Evolutionary conservation across 768 basidiomycete species (phyloP).

Genomic region (Suillus weaverae): DNA sequence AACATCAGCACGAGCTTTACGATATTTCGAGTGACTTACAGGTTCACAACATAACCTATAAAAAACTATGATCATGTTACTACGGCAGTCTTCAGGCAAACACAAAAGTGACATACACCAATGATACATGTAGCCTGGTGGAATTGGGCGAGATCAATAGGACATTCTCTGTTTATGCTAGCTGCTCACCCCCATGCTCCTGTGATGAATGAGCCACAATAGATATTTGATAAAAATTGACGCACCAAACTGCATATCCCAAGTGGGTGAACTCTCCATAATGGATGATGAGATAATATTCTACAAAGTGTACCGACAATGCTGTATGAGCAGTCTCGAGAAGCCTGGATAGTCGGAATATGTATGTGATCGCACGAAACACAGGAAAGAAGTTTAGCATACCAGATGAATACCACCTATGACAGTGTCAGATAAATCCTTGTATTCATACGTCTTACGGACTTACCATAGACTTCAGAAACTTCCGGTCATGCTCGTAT

Average conservation of each 20-base stretch:
- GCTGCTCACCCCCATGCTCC: constrained; percentile 13
- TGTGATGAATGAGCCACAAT: background rate
- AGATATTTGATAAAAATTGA: background rate
- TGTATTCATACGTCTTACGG: background rate
- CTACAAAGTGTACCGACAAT: constrained; percentile 14
- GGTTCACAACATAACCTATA: constrained; percentile 6
- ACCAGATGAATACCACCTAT: constrained; percentile 16
- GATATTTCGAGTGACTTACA: background rate
- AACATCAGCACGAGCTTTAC: background rate
- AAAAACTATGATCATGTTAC: background rate
- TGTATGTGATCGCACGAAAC: background rate
- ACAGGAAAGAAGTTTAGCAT: background rate
- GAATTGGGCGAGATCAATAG: background rate
- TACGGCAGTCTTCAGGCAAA: background rate
- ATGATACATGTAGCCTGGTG: constrained; percentile 9
- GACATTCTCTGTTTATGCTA: background rate
- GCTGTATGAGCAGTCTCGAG: constrained; percentile 16
- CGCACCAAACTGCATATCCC: constrained; percentile 14
- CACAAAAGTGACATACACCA: constrained; percentile 8
- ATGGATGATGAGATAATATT: constrained; percentile 17
- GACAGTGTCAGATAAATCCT: background rate
- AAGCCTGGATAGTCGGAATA: constrained; percentile 5
- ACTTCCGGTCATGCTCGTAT: constrained; percentile 8
- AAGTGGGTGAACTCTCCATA: constrained; percentile 4
- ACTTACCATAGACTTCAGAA: constrained; percentile 8